phyloP scores from a whole-genome alignment of 2,329 filamentous ascomycete species.

The Xylaria sp. region DNA sequence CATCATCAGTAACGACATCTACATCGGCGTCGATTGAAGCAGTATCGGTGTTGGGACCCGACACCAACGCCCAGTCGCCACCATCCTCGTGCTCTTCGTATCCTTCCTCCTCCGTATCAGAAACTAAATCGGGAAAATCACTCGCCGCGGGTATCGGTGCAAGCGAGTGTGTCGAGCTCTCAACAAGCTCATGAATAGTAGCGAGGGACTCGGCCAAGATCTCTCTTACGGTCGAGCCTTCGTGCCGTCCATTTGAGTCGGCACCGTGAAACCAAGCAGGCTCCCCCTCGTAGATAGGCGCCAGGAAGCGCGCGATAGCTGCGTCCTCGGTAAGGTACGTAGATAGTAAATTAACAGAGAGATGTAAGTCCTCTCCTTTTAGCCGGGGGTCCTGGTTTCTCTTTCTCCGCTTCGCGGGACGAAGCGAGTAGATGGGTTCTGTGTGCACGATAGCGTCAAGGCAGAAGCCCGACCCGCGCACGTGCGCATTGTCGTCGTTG shows the following conservation, averaged over 20 bases:
- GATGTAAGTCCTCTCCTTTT: conserved; percentile 19
- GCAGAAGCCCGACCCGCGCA: conserved; percentile 39
- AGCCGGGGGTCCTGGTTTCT: conserved; percentile 18
- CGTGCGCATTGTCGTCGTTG: conserved; percentile 39
- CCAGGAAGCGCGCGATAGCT: conserved; percentile 33
- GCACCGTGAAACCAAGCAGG: neutral
- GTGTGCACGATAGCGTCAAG: conserved; percentile 42
- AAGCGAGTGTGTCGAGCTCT: conserved; percentile 35
- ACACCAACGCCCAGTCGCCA: conserved; percentile 39
- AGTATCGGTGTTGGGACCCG: conserved; percentile 5
- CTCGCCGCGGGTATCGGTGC: conserved; percentile 19
- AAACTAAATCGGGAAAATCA: conserved; percentile 37
- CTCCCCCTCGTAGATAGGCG: conserved; percentile 24
- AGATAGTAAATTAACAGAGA: conserved; percentile 36
- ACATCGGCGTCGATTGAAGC: neutral
- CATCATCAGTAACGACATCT: conserved; percentile 22
- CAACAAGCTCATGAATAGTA: conserved; percentile 40
- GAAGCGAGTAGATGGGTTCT: conserved; percentile 43
- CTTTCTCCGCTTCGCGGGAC: conserved; percentile 40
- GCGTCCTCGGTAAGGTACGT: conserved; percentile 30
- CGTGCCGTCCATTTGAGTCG: conserved; percentile 9
- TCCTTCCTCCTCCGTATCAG: conserved; percentile 34
- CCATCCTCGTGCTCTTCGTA: conserved; percentile 26
- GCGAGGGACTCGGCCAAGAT: conserved; percentile 29
- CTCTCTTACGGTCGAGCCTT: neutral